phyloP scores from a whole-genome alignment of 148 eudicot genomes.

The Cornus florida region DNA sequence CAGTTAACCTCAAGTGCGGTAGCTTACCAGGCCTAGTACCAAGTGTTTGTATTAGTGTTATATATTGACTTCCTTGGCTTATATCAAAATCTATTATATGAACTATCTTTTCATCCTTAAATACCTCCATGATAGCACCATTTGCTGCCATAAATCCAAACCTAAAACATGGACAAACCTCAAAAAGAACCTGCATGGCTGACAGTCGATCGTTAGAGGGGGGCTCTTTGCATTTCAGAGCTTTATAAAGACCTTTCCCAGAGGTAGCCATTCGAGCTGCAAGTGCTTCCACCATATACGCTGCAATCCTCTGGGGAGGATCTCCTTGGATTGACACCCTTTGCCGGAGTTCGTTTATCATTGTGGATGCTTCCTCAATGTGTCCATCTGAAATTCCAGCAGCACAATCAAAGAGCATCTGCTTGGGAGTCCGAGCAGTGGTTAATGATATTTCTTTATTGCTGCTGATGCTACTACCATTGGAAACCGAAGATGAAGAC shows the following conservation, averaged over 20 bases:
- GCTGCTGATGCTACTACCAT: constrained; percentile 54
- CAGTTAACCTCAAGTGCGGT: constrained; percentile 59
- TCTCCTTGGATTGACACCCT: constrained; percentile 88
- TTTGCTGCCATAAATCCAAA: constrained; percentile 97
- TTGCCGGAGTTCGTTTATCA: constrained; percentile 67
- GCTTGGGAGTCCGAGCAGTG: constrained; percentile 43
- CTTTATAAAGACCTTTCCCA: constrained; percentile 76
- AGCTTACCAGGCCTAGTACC: constrained; percentile 42
- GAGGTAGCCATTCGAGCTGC: constrained; percentile 80
- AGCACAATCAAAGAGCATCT: constrained; percentile 80
- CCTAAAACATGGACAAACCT: constrained; percentile 91
- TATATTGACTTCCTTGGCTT: constrained; percentile 87
- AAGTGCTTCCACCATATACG: constrained; percentile 97
- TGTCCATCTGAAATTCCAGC: constrained; percentile 61
- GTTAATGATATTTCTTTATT: constrained; percentile 38
- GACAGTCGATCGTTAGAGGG: constrained; percentile 79
- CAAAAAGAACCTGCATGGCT: constrained; percentile 91
- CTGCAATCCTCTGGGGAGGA: constrained; percentile 83
- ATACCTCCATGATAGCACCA: constrained; percentile 71
- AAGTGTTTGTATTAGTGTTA: constrained; percentile 68
- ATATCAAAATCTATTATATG: constrained; percentile 87
- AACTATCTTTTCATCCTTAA: constrained; percentile 49
- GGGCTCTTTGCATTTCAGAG: constrained; percentile 85
- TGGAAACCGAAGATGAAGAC: constrained; percentile 67
- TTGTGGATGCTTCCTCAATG: constrained; percentile 50